Base-by-base conservation (phyloP, 2,329 filamentous ascomycete species). In the Aureobasidium mangrovei region DNA sequence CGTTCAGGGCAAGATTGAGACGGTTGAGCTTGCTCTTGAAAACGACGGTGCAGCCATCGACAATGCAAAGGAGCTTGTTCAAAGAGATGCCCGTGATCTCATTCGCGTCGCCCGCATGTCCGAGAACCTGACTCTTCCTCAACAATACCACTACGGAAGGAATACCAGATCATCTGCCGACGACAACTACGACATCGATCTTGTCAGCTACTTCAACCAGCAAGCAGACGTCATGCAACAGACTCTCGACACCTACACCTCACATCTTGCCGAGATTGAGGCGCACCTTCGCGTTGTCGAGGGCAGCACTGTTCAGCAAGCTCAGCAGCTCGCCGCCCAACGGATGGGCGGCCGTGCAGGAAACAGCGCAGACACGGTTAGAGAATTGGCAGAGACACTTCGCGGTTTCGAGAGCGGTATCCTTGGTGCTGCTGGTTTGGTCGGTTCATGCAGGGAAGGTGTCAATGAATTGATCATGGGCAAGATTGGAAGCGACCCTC, bases 71-170 rank as follows among this genome's bases (percentile, higher is more conserved):
- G 73, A 73, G 18, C 71, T 77, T 59, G 80, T 79, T 63, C 78
- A 83, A 61, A 80, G 80, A 58, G 86, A 88, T 65, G 81, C 80
- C 27, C 78, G 82, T 36, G 84, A 90, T 60, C 84, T 85, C 7
- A 80, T 83, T 60, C 77, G 88, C 53, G 81, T 81, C 57, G 87
- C 88, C 74, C 81, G 84, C 55, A 84, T 84, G 26, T 81, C 88
- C 32, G 84, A 89, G 63, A 88, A 88, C 63, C 75, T 90, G 53
- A 83, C 84, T 61, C 74, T 91, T 12, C 87, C 88, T 1, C 63
- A 74, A 46, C 77, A 82, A 60, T 84, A 81, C 64, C 81, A 83
- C 61, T 78, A 80, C 55, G 67, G 65, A 10, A 60, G 55, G 52
- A 58, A 39, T 42, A 45, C 57, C 58, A 38, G 52, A 57, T 32